Evolutionary conservation across 208 protist species (phyloP).

Genomic region (Endotrypanum monterogeii): DNA sequence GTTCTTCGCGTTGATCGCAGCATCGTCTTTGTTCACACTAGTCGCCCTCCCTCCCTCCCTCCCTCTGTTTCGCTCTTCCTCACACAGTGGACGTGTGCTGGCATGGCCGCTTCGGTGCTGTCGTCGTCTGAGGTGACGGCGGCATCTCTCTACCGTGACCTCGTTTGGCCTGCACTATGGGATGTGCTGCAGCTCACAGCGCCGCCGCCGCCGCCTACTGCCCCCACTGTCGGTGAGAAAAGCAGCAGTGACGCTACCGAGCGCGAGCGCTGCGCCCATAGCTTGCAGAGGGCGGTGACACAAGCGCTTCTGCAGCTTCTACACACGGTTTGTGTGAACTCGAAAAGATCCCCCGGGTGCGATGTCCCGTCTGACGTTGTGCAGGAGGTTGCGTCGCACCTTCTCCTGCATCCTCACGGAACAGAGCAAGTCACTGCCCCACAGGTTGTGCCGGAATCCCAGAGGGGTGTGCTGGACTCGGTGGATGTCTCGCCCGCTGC

Average conservation of each 20-base stretch:
- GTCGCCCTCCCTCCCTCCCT: too few relatives aligned
- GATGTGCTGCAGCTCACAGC: conserved; percentile 14
- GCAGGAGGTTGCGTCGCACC: conserved; percentile 17
- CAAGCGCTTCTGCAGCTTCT: conserved; percentile 25
- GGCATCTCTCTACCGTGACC: conserved; percentile 14
- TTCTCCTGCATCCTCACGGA: conserved; percentile 20
- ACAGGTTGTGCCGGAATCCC: background rate
- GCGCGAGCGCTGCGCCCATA: conserved; percentile 3
- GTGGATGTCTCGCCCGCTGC: conserved; percentile 1
- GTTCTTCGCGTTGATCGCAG: too few relatives aligned
- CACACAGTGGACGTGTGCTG: too few relatives aligned
- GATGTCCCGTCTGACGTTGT: background rate
- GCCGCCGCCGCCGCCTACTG: background rate
- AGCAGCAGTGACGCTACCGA: background rate
- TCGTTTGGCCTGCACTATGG: conserved; percentile 30
- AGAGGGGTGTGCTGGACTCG: conserved; percentile 15
- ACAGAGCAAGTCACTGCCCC: background rate
- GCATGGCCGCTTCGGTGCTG: conserved; percentile 1
- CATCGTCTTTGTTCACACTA: too few relatives aligned
- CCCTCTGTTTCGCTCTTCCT: background rate
- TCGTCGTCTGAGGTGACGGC: conserved; percentile 7
- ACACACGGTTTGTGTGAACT: background rate
- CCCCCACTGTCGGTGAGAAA: background rate
- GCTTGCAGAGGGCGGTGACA: conserved; percentile 18
- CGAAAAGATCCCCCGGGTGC: background rate